A percentile compares a stretch with the other conserved stretches of the same genome.
Evolutionary conservation across 148 eudicot genomes (phyloP).

Genomic region (Diospyros lotus): DNA sequence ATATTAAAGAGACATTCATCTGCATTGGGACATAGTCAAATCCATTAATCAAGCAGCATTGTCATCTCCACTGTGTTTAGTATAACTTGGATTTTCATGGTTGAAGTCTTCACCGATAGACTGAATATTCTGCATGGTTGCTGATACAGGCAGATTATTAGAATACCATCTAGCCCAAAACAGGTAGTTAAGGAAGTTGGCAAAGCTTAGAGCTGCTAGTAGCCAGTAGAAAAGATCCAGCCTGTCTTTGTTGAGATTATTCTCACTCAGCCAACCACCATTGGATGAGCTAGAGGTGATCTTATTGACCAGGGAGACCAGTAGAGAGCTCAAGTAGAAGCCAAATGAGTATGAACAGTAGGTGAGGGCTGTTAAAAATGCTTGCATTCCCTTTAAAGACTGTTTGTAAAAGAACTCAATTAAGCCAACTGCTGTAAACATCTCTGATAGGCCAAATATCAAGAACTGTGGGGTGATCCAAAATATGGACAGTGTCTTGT

Average conservation of each 20-base stretch:
- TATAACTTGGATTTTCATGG: not conserved
- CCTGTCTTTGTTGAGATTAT: conserved; percentile 69
- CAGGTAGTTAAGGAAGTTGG: conserved; percentile 65
- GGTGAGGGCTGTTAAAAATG: conserved; percentile 74
- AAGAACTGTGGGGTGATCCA: conserved; percentile 80
- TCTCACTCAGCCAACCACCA: conserved; percentile 75
- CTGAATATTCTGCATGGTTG: not conserved
- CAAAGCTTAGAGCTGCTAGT: conserved; percentile 58
- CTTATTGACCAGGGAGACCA: conserved; percentile 68
- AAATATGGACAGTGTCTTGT: conserved; percentile 43
- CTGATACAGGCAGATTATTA: conserved; percentile 27
- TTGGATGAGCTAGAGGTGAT: conserved; percentile 29
- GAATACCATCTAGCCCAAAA: conserved; percentile 75
- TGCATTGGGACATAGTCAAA: not conserved
- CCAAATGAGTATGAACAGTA: conserved; percentile 92
- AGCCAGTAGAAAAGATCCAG: conserved; percentile 86
- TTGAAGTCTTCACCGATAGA: conserved; percentile 10
- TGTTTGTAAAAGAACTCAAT: conserved; percentile 93
- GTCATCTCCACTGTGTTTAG: conserved; percentile 24
- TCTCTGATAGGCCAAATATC: conserved; percentile 85
- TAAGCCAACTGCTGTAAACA: conserved; percentile 86
- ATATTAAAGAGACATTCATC: not conserved
- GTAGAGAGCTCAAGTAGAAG: conserved; percentile 69
- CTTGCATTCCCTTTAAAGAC: conserved; percentile 65
- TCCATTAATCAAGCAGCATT: conserved; percentile 10